Evolutionary conservation across 306 rosid species (phyloP), one percentile per base, ranked within the genome.

Genomic region (Gynostemma pentaphyllum): DNA sequence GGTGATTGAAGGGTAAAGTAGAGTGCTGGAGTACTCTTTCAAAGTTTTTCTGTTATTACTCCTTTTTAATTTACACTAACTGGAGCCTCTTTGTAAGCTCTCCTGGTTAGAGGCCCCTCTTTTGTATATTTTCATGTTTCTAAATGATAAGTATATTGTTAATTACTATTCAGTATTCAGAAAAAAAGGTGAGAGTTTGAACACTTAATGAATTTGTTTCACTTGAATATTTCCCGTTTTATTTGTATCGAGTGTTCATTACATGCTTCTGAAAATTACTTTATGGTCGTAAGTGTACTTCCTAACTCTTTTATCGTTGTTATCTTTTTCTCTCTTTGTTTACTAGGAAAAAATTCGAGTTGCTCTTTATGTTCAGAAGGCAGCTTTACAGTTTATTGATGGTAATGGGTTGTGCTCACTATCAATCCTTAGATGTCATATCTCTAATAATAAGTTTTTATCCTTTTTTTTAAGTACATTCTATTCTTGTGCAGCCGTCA

Each of bases 351-450:
- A 77, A 53, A 73, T 92, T 70, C 94, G 99, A 72, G 80, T 86
- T 65, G 96, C 94, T 71, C 83, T 92, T 36, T 81, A 77, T 57
- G 95, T 88, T 51, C 95, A 92, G 67, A 84, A 84, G 78, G 99
- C 99, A 64, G 99, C 99, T 48, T 59, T 88, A 71, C 90, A 82
- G 12, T 92, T 92, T 73, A 76, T 88, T 45, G 95, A 88, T 67
- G 99, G 99, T 92, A 88, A 60, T 37, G 65, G 32, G 32, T 1
- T 39, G 22, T 39, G 48, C 32, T 51, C 51, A 50, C 52, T 45
- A 67, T 40, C 10, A 49, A 63, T 75, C 64, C 60, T 67, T 57
- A 42, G 32, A 60, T 60, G 32, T 39, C 21, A 23, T 37, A 59
- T 59, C 28, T 2, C 65, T 19, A 2, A 18, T 52, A 8, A 11